Percentiles rank a stretch among this genome's conserved stretches.
Conservation (phyloP, 2,329 filamentous ascomycete species). For the Cladorrhinum sp. region DNA sequence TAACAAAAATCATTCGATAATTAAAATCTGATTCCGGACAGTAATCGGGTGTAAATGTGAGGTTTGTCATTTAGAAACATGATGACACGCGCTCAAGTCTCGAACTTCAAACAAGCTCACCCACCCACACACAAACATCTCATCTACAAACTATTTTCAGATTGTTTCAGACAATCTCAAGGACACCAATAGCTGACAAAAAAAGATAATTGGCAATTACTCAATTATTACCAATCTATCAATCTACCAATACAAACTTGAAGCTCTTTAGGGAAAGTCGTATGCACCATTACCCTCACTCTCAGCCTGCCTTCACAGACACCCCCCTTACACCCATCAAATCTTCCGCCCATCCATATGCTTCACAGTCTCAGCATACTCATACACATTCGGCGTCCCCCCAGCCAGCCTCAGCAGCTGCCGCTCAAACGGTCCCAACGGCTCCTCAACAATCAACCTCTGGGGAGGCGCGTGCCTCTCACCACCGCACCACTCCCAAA, state of each 20-base stretch:
- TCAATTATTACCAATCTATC: not conserved
- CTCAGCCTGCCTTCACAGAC: too few species aligned
- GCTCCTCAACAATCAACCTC: conserved; percentile 50
- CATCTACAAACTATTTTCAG: not conserved
- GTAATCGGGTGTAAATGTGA: too few species aligned
- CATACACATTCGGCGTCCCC: conserved; percentile 42
- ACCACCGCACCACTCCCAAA: conserved; percentile 52
- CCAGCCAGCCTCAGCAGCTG: conserved; percentile 45
- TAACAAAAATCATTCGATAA: too few species aligned
- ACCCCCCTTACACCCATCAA: too few species aligned
- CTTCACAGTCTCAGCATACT: conserved; percentile 36
- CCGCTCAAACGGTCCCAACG: conserved; percentile 51
- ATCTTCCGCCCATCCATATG: conserved; percentile 3
- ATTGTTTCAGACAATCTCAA: not conserved
- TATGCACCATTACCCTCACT: not conserved
- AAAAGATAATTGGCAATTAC: too few species aligned
- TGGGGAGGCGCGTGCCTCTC: conserved; percentile 40
- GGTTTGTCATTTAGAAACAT: not conserved
- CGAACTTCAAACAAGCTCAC: not conserved
- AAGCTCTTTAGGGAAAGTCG: not conserved
- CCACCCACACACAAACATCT: not conserved
- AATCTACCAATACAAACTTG: not conserved
- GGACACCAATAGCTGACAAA: too few species aligned
- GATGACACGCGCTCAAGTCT: not conserved
- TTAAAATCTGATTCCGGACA: too few species aligned